Evolutionary conservation across 345 rosid genomes (phyloP).

Genomic region (Acer negundo): DNA sequence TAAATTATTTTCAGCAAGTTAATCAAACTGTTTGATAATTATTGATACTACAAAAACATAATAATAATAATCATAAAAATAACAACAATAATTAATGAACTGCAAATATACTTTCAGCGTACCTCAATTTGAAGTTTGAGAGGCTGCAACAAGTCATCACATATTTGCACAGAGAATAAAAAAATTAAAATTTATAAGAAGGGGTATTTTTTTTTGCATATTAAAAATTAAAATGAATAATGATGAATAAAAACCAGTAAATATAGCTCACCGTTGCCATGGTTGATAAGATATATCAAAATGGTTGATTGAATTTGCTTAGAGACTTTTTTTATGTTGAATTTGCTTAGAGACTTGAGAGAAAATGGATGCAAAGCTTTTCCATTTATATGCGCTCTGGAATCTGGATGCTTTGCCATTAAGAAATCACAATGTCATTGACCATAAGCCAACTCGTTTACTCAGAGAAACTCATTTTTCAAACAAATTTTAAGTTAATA

Average conservation of each 20-base stretch:
- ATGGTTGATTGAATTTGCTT: background rate
- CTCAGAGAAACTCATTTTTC: too few species aligned
- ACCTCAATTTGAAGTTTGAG: conserved; percentile 55
- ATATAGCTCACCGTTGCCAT: conserved; percentile 13
- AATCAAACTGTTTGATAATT: background rate
- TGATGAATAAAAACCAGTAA: background rate
- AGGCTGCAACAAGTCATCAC: conserved; percentile 34
- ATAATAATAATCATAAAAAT: background rate
- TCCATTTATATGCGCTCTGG: background rate
- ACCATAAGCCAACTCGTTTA: background rate
- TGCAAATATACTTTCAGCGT: background rate
- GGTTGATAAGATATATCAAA: background rate
- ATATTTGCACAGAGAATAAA: background rate
- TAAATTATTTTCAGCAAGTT: conserved; percentile 13
- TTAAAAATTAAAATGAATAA: too few species aligned
- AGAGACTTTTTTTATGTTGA: too few species aligned
- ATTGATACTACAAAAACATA: conserved; percentile 1
- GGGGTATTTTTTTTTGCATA: background rate
- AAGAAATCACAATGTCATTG: background rate
- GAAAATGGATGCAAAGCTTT: background rate
- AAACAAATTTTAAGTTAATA: too few species aligned
- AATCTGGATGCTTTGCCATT: background rate
- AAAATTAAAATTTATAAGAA: background rate
- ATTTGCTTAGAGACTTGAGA: background rate
- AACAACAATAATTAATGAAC: background rate